These are phyloP conservation scores for Candida dajiaensis DNA, from an alignment of 805 yeast genomes.

Conservation along the genomic window DNA sequence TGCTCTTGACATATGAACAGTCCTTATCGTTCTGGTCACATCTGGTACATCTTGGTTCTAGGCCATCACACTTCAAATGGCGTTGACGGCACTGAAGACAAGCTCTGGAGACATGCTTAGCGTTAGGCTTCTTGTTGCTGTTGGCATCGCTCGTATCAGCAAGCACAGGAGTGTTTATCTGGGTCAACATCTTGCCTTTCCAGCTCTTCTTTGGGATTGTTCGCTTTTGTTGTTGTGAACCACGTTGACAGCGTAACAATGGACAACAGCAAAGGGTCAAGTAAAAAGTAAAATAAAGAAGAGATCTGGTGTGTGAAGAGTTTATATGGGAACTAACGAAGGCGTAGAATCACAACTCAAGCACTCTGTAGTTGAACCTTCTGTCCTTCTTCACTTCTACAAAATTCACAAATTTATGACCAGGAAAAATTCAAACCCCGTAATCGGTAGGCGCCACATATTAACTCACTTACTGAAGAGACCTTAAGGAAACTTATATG, in stretches of 20 bases:
- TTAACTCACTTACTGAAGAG: background rate
- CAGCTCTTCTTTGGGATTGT: background rate
- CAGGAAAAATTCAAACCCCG: background rate
- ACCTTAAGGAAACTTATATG: too few relatives aligned
- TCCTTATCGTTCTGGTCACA: constrained; percentile 30
- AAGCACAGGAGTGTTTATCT: background rate
- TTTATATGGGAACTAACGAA: background rate
- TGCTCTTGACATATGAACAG: constrained; percentile 45
- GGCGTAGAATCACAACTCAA: background rate
- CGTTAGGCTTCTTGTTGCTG: constrained; percentile 11
- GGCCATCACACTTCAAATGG: constrained; percentile 47
- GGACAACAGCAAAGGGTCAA: background rate
- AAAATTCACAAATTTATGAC: background rate
- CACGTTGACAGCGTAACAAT: too few relatives aligned
- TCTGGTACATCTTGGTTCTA: constrained; percentile 38
- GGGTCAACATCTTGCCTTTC: background rate
- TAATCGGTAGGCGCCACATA: background rate
- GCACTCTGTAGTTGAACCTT: background rate
- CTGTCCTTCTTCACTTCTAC: background rate
- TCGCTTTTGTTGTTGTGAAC: too few relatives aligned
- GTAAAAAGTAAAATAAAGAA: background rate
- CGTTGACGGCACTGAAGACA: constrained; percentile 47
- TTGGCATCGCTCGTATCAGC: background rate
- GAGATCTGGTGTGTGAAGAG: background rate
- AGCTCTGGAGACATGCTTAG: constrained; percentile 41